Evolutionary conservation across 2,329 filamentous ascomycete genomes (phyloP).

Genomic region (Cladophialophora chaetospira): DNA sequence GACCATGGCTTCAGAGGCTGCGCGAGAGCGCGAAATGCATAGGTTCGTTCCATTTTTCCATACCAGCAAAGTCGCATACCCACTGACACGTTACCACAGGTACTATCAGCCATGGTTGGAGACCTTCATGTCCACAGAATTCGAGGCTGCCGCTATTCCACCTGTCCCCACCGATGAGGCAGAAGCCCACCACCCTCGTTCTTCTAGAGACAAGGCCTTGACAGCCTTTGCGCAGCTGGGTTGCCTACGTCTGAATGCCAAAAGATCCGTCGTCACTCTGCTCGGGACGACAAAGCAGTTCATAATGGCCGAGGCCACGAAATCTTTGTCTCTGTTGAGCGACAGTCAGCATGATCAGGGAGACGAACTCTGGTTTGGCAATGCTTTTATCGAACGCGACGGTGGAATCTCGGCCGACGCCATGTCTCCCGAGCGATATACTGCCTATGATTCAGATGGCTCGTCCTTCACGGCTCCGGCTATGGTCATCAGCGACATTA

Average conservation of each 20-base stretch:
- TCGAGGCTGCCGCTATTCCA: conserved; percentile 16
- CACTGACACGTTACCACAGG: conserved; percentile 2
- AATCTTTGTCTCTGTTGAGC: conserved; percentile 42
- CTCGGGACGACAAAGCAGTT: conserved; percentile 54
- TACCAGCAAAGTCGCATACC: neutral
- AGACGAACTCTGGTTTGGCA: conserved; percentile 38
- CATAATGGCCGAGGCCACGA: conserved; percentile 55
- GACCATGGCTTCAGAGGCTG: conserved; percentile 29
- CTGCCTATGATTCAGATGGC: conserved; percentile 22
- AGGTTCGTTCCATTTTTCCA: conserved; percentile 5
- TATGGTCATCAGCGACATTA: conserved; percentile 43
- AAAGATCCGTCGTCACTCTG: conserved; percentile 53
- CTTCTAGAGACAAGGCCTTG: conserved; percentile 41
- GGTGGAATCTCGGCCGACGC: conserved; percentile 36
- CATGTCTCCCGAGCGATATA: conserved; percentile 26
- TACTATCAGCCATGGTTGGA: conserved; percentile 32
- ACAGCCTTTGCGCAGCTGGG: conserved; percentile 56
- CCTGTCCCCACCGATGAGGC: conserved; percentile 18
- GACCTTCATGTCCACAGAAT: conserved; percentile 33
- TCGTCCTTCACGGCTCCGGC: conserved; percentile 25
- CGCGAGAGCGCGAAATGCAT: conserved; percentile 31
- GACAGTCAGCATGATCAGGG: conserved; percentile 33
- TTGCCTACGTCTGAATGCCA: conserved; percentile 46
- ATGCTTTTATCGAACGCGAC: conserved; percentile 36
- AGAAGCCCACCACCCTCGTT: conserved; percentile 31